Evolutionary conservation across 225 moss, liverwort and hornwort genomes (phyloP), one percentile per base, ranked within the genome.

Genomic region (Antitrichia curtipendula): DNA sequence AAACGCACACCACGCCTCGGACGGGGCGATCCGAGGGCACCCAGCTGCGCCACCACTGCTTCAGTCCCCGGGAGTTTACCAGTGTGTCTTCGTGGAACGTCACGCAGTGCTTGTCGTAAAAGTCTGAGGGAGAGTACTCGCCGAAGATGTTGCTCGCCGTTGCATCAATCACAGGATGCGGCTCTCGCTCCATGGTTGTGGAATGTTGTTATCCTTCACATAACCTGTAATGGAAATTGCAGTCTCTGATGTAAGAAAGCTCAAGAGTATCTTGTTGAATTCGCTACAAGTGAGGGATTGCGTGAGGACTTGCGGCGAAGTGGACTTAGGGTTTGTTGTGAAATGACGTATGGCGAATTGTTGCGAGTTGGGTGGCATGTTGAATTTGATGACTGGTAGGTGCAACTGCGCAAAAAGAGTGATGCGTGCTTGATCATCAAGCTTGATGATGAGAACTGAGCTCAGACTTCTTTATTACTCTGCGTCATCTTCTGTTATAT

Each of bases 21-120:
- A 89, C 40, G 58, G 87, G 45, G 6, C 84, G 72, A 19, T 90
- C 85, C 23, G 88, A 43, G 53, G 96, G 96, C 66, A 54, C 69
- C 96, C 96, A 98, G 21, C 91, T 94, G 41, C 96, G 96, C 80
- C 92, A 93, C 83, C 91, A 96, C 28, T 94, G 94, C 63, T 85
- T 69, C 80, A 98, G 81, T 34, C 94, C 95, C 23, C 94, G 94
- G 36, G 93, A 74, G 64, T 96, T 98, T 12, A 88, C 76, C 9
- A 93, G 78, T 17, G 88, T 85, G 8, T 90, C 90, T 84, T 98
- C 95, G 8, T 56, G 56, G 80, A 90, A 93, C 28, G 62, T 82
- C 24, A 98, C 96, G 45, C 94, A 85, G 41, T 95, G 96, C 82
- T 89, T 94, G 70, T 80, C 87, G 81, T 96, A 98, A 81, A 96